Evolutionary conservation across 345 rosid species (phyloP).

Genomic region (Brassica juncea): DNA sequence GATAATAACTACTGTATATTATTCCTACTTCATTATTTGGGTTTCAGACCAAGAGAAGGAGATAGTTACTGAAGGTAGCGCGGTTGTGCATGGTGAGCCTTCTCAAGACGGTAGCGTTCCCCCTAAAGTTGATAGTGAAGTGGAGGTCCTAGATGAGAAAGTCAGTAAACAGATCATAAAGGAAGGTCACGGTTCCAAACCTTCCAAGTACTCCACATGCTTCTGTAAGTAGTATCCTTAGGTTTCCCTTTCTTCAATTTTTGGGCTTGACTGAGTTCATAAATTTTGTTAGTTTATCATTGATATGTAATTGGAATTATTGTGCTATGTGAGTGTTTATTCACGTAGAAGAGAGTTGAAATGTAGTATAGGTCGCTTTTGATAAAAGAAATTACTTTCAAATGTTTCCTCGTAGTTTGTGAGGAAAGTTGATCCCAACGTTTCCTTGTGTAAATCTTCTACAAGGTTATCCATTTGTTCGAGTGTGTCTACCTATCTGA

Average conservation of each 20-base stretch:
- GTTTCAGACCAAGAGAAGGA: slow-evolving; percentile 58
- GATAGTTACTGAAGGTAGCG: slow-evolving; percentile 58
- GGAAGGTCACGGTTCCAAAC: slow-evolving; percentile 91
- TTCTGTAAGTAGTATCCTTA: slow-evolving; percentile 59
- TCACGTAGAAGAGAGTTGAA: neutral
- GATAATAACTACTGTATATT: slow-evolving; percentile 3
- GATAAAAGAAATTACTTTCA: neutral
- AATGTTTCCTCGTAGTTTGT: neutral
- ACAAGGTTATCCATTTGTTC: neutral
- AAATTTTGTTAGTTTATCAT: neutral
- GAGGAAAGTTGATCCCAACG: neutral
- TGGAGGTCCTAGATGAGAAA: slow-evolving; percentile 72
- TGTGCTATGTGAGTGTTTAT: neutral
- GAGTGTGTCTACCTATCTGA: slow-evolving; percentile 19
- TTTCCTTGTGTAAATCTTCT: neutral
- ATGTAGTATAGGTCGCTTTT: slow-evolving; percentile 2
- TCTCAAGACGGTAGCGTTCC: slow-evolving; percentile 61
- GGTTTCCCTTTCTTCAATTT: neutral
- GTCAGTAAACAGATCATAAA: slow-evolving; percentile 83
- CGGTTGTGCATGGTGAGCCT: slow-evolving; percentile 61
- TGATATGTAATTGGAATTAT: neutral
- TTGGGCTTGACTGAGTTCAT: neutral
- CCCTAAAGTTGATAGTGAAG: slow-evolving; percentile 69
- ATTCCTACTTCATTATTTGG: slow-evolving; percentile 24
- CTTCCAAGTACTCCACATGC: slow-evolving; percentile 88